phyloP scores from a whole-genome alignment of 805 yeast species.

The Saturnispora sekii region DNA sequence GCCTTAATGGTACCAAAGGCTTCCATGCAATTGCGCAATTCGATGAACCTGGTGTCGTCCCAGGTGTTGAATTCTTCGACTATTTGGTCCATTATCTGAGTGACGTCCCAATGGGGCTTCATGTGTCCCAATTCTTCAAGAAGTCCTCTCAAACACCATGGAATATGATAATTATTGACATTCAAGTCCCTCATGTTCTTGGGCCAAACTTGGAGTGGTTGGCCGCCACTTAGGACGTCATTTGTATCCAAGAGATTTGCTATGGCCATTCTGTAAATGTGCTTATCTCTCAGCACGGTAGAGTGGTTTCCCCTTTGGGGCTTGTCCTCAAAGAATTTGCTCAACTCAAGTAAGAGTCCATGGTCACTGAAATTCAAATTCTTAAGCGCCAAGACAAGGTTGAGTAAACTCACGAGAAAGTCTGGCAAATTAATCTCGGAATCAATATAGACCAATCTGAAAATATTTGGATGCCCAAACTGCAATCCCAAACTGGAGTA shows the following conservation, averaged over 20 bases:
- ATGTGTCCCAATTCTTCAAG: conserved; percentile 47
- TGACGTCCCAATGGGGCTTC: conserved; percentile 41
- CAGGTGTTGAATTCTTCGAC: conserved; percentile 63
- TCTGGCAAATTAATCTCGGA: conserved; percentile 25
- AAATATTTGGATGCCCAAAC: conserved; percentile 78
- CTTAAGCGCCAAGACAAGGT: conserved; percentile 17
- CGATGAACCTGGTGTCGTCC: conserved; percentile 45
- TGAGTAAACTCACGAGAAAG: conserved; percentile 31
- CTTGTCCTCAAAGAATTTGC: conserved; percentile 68
- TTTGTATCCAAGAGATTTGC: conserved; percentile 68
- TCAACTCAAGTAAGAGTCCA: conserved; percentile 45
- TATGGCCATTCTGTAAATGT: conserved; percentile 71
- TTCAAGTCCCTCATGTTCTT: conserved; percentile 41
- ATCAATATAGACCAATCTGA: conserved; percentile 75
- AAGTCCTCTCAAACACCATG: conserved; percentile 88
- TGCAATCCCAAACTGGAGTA: conserved; percentile 78
- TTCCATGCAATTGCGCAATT: conserved; percentile 50
- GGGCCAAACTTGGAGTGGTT: conserved; percentile 26
- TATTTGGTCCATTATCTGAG: conserved; percentile 31
- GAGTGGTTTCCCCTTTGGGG: conserved; percentile 74
- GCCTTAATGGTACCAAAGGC: conserved; percentile 16
- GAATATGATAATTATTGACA: conserved; percentile 74
- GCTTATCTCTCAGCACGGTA: conserved; percentile 39
- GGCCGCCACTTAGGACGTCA: conserved; percentile 35
- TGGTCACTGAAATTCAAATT: conserved; percentile 25